Evolutionary conservation across 352 stramenopile species (phyloP).

Genomic region (Elongisporangium prolatum): DNA sequence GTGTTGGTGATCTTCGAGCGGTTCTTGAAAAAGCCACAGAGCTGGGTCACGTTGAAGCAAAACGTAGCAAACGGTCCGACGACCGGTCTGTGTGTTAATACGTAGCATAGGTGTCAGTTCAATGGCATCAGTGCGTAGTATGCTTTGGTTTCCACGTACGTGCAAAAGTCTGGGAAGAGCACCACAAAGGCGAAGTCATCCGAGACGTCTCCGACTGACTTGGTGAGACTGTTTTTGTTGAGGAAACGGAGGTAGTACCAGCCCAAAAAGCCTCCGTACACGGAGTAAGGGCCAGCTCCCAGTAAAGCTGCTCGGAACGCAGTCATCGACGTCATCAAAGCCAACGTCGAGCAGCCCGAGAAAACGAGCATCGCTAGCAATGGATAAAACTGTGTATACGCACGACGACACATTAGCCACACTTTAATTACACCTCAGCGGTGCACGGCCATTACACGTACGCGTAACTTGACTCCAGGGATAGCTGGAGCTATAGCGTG

Average conservation of each 20-base stretch:
- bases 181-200: constrained; percentile 74
- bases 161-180: constrained; percentile 62
- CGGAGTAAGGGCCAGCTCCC: constrained; percentile 66
- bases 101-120: constrained; percentile 1
- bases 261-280: constrained; percentile 72
- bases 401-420: constrained; percentile 1
- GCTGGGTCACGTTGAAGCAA: constrained; percentile 78
- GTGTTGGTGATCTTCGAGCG: constrained; percentile 40
- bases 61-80: constrained; percentile 67
- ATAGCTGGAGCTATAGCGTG: constrained; percentile 49
- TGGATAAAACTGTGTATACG: constrained; percentile 54
- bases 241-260: constrained; percentile 87
- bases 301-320: constrained; percentile 47
- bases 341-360: constrained; percentile 38
- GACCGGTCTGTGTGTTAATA: constrained; percentile 32
- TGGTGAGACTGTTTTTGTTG: constrained; percentile 53
- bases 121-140: constrained; percentile 2
- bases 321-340: constrained; percentile 24
- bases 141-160: constrained; percentile 30
- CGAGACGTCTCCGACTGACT: constrained; percentile 53
- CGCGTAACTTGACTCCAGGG: constrained; percentile 55
- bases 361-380: constrained; percentile 48
- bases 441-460: constrained; percentile 18
- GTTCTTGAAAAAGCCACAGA: constrained; percentile 84
- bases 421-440: constrained; percentile 4